Percentiles rank a stretch among this genome's conserved stretches.
Evolutionary conservation across 495 filamentous ascomycete species (phyloP).

Genomic region (Podospora pseudocomata): DNA sequence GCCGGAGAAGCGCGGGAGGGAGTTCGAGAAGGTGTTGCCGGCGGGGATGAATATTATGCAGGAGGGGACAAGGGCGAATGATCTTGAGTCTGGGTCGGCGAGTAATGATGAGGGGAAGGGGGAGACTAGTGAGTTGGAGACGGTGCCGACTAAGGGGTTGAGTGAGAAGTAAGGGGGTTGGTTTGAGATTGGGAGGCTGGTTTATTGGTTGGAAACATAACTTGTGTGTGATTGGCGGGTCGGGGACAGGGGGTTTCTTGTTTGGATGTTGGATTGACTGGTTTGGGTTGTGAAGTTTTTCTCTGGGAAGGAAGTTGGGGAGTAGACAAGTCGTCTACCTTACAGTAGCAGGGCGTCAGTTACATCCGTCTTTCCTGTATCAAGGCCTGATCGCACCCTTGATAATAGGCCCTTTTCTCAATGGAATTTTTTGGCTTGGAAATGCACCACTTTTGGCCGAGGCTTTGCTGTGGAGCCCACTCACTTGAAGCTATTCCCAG

Average conservation of each 20-base stretch:
- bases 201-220: background rate
- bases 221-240: background rate
- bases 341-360: no score
- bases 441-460: no score
- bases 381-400: no score
- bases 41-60: slow-evolving; percentile 48
- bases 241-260: background rate
- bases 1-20: slow-evolving; percentile 62
- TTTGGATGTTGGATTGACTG: background rate
- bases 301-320: background rate
- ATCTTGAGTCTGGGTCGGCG: slow-evolving; percentile 20
- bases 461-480: no score
- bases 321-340: background rate
- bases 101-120: slow-evolving; percentile 1
- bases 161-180: background rate
- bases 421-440: no score
- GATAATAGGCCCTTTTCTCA: no score
- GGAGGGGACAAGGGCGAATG: slow-evolving; percentile 15
- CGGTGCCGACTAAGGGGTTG: background rate
- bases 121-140: background rate
- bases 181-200: background rate
- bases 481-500: no score
- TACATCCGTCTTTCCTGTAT: no score
- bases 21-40: slow-evolving; percentile 59
- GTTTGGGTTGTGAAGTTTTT: no score